A percentile compares a stretch with the other conserved stretches of the same genome.
These are phyloP conservation scores for Penicillium brasilianum DNA, from an alignment of 2,329 filamentous ascomycete species.

Conservation along the genomic window DNA sequence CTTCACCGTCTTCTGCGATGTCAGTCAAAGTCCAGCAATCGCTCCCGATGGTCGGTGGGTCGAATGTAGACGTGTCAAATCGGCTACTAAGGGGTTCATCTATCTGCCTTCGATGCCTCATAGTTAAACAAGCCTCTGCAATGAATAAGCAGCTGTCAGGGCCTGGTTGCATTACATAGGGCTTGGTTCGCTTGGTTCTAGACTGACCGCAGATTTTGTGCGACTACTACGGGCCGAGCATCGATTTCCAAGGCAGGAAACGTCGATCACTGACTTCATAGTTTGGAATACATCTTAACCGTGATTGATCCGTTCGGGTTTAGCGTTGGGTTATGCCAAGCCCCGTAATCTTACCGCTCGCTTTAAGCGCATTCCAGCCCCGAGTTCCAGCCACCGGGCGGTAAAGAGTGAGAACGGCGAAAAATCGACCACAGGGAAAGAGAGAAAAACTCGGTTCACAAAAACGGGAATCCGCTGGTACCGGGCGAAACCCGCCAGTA, in stretches of 20 bases:
- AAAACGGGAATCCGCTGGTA: neutral
- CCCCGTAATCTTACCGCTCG: conserved; percentile 29
- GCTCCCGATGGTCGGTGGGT: conserved; percentile 23
- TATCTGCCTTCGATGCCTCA: conserved; percentile 7
- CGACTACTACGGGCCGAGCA: neutral
- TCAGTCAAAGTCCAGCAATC: conserved; percentile 7
- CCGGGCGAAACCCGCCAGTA: neutral
- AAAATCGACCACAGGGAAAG: neutral
- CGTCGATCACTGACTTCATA: conserved; percentile 4
- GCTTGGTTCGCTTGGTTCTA: neutral
- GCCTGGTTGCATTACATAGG: neutral
- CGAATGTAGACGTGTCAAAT: conserved; percentile 31
- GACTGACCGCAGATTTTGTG: neutral
- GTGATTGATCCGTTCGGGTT: neutral
- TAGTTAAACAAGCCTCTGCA: conserved; percentile 7
- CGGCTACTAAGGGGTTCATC: conserved; percentile 1
- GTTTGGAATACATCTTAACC: neutral
- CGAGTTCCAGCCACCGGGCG: too few species aligned
- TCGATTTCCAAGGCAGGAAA: neutral
- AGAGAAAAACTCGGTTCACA: conserved; percentile 12
- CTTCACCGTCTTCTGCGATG: conserved; percentile 10
- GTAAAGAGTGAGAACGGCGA: neutral
- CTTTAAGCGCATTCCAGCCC: conserved; percentile 31
- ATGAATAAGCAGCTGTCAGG: conserved; percentile 6
- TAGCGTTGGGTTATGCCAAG: conserved; percentile 18